phyloP scores from a whole-genome alignment of 208 protist species.

The Trypanosoma cruzi region DNA sequence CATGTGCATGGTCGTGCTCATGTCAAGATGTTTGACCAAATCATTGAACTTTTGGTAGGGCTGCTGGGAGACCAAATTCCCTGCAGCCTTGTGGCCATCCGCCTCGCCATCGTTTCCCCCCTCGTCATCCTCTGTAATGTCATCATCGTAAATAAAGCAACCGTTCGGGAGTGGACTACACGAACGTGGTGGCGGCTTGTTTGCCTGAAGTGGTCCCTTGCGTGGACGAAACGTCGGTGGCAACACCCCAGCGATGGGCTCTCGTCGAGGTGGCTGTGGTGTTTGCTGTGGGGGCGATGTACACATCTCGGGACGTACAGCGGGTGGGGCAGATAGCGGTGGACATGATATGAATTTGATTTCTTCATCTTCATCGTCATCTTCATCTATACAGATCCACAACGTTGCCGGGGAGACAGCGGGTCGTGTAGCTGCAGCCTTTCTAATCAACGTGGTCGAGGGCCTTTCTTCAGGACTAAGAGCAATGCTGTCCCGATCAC shows the following conservation, averaged over 20 bases:
- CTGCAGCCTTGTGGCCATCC: constrained; percentile 1
- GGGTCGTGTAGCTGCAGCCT: constrained; percentile 58
- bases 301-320: not conserved
- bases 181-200: constrained; percentile 17
- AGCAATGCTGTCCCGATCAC: constrained; percentile 7
- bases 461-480: constrained; percentile 27
- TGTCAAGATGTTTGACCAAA: not conserved
- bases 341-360: constrained; percentile 13
- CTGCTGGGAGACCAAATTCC: not conserved
- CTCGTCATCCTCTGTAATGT: constrained; percentile 28
- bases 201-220: constrained; percentile 29
- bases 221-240: constrained; percentile 67
- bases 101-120: constrained; percentile 21
- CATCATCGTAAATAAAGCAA: constrained; percentile 35
- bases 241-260: constrained; percentile 55
- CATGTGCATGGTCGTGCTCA: not conserved
- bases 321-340: not conserved
- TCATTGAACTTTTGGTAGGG: not conserved
- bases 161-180: constrained; percentile 25
- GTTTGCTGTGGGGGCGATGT: not conserved
- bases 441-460: constrained; percentile 56
- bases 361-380: constrained; percentile 50
- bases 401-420: constrained; percentile 54
- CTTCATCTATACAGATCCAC: constrained; percentile 81
- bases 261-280: constrained; percentile 2